Conservation (phyloP, 805 yeast species). For the Saturnispora mendoncae region DNA sequence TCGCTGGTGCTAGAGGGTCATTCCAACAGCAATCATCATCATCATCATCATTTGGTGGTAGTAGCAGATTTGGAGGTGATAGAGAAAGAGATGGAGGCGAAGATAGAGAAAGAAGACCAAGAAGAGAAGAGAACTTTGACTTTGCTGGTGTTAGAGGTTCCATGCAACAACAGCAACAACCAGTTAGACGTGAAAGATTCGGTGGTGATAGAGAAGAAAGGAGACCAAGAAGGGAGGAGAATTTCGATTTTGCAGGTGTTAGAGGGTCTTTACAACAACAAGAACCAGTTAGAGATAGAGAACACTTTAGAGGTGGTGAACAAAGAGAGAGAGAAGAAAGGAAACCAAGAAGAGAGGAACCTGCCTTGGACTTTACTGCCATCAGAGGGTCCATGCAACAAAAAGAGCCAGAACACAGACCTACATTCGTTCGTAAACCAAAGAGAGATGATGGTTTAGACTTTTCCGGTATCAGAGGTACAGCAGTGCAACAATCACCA, state of each 20-base stretch:
- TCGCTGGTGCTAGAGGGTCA: constrained; percentile 41
- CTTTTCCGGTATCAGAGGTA: constrained; percentile 38
- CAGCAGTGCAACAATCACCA: constrained; percentile 20
- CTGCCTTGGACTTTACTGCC: constrained; percentile 45
- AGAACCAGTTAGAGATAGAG: neutral
- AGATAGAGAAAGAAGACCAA: constrained; percentile 15
- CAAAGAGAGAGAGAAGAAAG: constrained; percentile 20
- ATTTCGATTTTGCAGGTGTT: constrained; percentile 49
- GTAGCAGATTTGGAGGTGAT: constrained; percentile 1
- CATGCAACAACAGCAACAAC: neutral
- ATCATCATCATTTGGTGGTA: too few relatives aligned
- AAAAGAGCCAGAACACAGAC: constrained; percentile 22
- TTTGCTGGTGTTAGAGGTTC: constrained; percentile 42
- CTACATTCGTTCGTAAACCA: constrained; percentile 26
- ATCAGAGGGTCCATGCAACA: constrained; percentile 22
- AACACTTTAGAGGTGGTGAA: constrained; percentile 1
- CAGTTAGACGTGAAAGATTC: constrained; percentile 2
- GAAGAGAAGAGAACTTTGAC: constrained; percentile 33
- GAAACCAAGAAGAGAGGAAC: constrained; percentile 31
- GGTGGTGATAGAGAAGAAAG: constrained; percentile 10
- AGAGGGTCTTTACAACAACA: constrained; percentile 21
- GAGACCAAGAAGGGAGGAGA: constrained; percentile 13
- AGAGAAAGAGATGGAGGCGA: too few relatives aligned
- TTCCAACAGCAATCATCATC: constrained; percentile 8
- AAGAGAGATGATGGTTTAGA: constrained; percentile 33